A percentile compares a stretch with the other conserved stretches of the same genome.
These are phyloP conservation scores for Suillus tomentosus DNA, from an alignment of 768 basidiomycete species.

Conservation along the genomic window DNA sequence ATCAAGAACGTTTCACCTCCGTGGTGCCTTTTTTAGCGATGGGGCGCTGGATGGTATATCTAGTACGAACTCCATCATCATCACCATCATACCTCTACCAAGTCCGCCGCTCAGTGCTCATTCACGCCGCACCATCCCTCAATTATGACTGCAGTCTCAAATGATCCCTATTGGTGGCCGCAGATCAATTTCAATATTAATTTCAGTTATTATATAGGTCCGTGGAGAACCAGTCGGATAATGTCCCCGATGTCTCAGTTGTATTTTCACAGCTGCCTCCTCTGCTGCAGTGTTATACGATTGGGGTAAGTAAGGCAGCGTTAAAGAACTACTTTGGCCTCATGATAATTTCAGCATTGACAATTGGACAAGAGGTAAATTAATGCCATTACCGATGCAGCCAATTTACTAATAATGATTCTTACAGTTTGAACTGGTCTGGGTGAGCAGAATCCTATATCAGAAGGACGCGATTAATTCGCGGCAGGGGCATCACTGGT, in stretches of 20 bases:
- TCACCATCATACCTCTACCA: neutral
- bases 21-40: neutral
- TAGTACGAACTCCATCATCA: neutral
- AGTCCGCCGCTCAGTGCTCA: neutral
- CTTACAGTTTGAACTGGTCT: neutral
- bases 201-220: neutral
- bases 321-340: neutral
- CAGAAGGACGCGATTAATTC: neutral
- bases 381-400: neutral
- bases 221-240: neutral
- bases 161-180: neutral
- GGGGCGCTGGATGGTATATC: conserved; percentile 14
- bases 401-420: neutral
- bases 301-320: neutral
- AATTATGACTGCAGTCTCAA: neutral
- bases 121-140: neutral
- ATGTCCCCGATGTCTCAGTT: neutral
- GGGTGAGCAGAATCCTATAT: neutral
- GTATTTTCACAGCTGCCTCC: neutral
- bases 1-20: neutral
- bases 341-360: neutral
- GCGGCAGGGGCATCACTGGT: neutral
- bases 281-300: neutral
- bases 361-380: neutral
- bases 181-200: neutral